These are phyloP conservation scores for Vaccinium macrocarpon DNA, from an alignment of 148 eudicot species.

Conservation along the genomic window DNA sequence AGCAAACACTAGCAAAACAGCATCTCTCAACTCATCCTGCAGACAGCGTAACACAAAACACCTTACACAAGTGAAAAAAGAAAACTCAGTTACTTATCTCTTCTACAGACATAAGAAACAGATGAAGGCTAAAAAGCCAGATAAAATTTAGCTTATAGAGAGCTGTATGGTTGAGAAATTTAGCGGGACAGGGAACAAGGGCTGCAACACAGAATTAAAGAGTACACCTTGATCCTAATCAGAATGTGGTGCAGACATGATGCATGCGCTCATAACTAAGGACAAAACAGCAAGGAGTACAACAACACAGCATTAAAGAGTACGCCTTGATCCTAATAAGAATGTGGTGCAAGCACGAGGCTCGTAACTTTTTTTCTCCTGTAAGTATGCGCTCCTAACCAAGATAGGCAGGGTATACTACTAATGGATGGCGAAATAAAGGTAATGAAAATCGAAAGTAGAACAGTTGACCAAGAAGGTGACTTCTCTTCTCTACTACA, in stretches of 20 bases:
- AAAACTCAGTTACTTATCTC: neutral
- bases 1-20: constrained; percentile 53
- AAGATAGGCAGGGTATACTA: neutral
- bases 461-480: neutral
- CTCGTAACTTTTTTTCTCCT: too few species aligned
- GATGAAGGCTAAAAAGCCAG: neutral
- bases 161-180: neutral
- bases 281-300: neutral
- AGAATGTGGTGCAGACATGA: neutral
- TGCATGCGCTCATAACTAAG: neutral
- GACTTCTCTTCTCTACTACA: neutral
- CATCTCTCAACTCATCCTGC: constrained; percentile 58
- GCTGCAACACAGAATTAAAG: neutral
- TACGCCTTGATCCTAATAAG: neutral
- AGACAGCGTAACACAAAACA: neutral
- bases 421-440: neutral
- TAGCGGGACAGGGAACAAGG: neutral
- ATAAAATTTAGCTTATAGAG: neutral
- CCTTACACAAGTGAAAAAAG: neutral
- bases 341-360: neutral
- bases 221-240: neutral
- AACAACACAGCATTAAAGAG: neutral
- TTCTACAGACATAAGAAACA: neutral
- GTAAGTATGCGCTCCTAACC: neutral
- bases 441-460: neutral